phyloP scores from a whole-genome alignment of 768 basidiomycete species.

The Hericium rajendrae region DNA sequence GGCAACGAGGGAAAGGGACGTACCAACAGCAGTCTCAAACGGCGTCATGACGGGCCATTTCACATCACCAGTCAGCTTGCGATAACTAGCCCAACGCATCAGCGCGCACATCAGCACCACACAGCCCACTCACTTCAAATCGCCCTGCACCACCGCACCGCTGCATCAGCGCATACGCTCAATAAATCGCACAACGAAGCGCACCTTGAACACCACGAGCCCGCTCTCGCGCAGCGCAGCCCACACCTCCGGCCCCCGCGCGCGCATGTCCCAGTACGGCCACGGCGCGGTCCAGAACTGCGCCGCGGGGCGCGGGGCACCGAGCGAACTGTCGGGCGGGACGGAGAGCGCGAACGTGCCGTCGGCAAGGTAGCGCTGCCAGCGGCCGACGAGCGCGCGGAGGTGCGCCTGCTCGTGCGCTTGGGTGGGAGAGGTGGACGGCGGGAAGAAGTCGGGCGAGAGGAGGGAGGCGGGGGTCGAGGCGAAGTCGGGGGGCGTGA shows the following conservation, averaged over 20 bases:
- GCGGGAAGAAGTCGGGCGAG: slow-evolving; percentile 52
- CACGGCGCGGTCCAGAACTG: slow-evolving; percentile 69
- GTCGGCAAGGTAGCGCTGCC: slow-evolving; percentile 58
- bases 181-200: background rate
- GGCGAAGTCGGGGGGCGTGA: slow-evolving; percentile 78
- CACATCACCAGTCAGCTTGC: slow-evolving; percentile 83
- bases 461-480: slow-evolving; percentile 48
- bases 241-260: slow-evolving; percentile 42
- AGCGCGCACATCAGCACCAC: background rate
- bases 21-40: slow-evolving; percentile 66
- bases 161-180: background rate
- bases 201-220: slow-evolving; percentile 80
- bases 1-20: slow-evolving; percentile 7
- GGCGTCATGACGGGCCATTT: slow-evolving; percentile 78
- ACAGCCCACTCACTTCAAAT: slow-evolving; percentile 67
- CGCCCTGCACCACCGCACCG: slow-evolving; percentile 44
- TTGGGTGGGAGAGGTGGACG: slow-evolving; percentile 16
- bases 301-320: slow-evolving; percentile 30
- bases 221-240: slow-evolving; percentile 40
- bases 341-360: slow-evolving; percentile 72
- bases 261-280: slow-evolving; percentile 69
- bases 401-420: slow-evolving; percentile 33
- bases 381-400: slow-evolving; percentile 52
- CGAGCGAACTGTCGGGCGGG: slow-evolving; percentile 46
- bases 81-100: background rate